A percentile compares a stretch with the other conserved stretches of the same genome.
phyloP scores from a whole-genome alignment of 148 eudicot genomes.

The Diospyros kaki region DNA sequence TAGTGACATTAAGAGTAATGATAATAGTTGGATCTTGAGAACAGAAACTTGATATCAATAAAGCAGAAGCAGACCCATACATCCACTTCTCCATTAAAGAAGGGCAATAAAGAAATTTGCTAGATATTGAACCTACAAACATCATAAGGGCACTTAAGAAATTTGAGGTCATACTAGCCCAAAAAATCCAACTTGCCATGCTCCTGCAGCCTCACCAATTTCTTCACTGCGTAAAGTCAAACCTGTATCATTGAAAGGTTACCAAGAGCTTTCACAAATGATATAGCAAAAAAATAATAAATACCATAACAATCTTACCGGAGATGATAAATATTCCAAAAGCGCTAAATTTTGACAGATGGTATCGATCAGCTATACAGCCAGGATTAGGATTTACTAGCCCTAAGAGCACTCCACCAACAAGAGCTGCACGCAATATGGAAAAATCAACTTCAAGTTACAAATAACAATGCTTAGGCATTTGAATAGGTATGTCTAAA shows the following conservation, averaged over 20 bases:
- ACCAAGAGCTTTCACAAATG: conserved; percentile 7
- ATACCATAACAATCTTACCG: conserved; percentile 39
- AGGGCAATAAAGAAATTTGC: not conserved
- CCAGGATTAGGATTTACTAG: conserved; percentile 81
- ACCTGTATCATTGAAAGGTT: conserved; percentile 40
- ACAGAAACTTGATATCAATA: not conserved
- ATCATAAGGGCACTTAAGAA: conserved; percentile 12
- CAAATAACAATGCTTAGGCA: not conserved
- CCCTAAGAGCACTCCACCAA: conserved; percentile 69
- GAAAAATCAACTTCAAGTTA: conserved; percentile 10
- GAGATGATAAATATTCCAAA: conserved; percentile 78
- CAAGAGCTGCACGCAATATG: conserved; percentile 61
- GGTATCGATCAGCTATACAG: conserved; percentile 60
- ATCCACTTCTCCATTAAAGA: not conserved
- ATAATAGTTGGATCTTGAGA: not conserved
- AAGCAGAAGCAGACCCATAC: not conserved
- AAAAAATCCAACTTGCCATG: conserved; percentile 87
- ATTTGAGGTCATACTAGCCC: conserved; percentile 65
- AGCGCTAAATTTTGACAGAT: conserved; percentile 78
- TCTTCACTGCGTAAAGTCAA: conserved; percentile 85
- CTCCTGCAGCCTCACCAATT: conserved; percentile 77
- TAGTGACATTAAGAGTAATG: no score
- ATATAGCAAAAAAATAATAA: not conserved
- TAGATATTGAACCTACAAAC: conserved; percentile 15
- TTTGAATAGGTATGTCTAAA: not conserved